Conservation (phyloP, 345 rosid genomes). For the Tarenaya hassleriana region DNA sequence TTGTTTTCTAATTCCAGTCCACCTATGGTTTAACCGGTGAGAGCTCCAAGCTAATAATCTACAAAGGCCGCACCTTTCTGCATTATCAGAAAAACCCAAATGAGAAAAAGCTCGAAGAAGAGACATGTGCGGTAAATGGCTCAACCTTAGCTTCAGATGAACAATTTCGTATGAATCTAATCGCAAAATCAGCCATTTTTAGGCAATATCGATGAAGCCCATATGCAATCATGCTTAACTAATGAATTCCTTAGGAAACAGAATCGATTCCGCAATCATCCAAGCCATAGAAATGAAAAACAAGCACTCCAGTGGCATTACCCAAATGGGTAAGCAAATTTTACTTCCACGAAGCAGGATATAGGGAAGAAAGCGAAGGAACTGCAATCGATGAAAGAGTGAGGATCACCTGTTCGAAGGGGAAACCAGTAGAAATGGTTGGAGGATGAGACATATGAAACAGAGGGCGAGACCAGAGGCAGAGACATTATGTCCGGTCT, state of each 20-base stretch:
- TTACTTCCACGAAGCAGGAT: background rate
- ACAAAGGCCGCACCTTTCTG: conserved; percentile 20
- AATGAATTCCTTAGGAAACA: background rate
- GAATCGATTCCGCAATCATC: background rate
- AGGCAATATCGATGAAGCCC: background rate
- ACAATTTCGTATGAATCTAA: background rate
- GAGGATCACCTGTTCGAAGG: conserved; percentile 17
- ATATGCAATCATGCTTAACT: conserved; percentile 7
- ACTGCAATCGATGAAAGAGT: background rate
- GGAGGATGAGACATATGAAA: conserved; percentile 17
- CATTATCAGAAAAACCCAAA: conserved; percentile 17
- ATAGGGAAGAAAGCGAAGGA: background rate
- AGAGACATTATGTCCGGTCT: conserved; percentile 19
- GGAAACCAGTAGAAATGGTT: conserved; percentile 12
- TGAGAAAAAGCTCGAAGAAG: conserved; percentile 3
- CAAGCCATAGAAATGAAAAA: background rate
- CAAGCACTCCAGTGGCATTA: background rate
- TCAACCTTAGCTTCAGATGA: background rate
- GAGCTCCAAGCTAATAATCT: conserved; percentile 19
- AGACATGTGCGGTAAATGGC: background rate
- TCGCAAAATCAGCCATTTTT: background rate
- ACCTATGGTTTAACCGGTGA: conserved; percentile 1
- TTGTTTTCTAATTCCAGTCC: conserved; percentile 4
- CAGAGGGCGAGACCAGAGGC: conserved; percentile 22
- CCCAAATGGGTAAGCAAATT: background rate